Evolutionary conservation across 768 basidiomycete genomes (phyloP), one percentile per base, ranked within the genome.

Genomic region (Leucocoprinus sp.): DNA sequence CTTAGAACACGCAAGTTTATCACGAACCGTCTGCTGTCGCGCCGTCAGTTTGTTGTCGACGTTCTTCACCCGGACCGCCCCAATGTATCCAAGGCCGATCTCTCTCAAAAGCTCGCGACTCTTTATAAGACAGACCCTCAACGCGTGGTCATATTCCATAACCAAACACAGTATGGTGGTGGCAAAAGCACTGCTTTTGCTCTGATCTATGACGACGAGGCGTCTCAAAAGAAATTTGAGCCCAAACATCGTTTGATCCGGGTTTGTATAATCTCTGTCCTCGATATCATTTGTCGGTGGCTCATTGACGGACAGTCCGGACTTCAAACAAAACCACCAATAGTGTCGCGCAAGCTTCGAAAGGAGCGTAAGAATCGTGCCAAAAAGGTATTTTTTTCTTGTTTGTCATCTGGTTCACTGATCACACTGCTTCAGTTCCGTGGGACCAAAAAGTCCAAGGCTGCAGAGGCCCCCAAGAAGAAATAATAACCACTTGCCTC

Each of bases 301-400:
- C 46, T 53, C 33, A 42, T 31, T 36, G 47, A 15, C 21, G 37
- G 42, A 15, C 52, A 91, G 89, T 78, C 74, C 53, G 84, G 85
- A 42, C 63, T 92, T 38, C 62, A 57, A 26, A 48, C 74, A 52
- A 96, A 97, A 73, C 82, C 84, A 52, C 88, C 91, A 34, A 91
- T 84, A 68, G 72, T 95, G 43, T 92, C 91, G 54, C 86, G 96
- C 61, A 98, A 98, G 68, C 82, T 98, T 68, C 85, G 96, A 69
- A 97, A 98, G 75, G 95, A 98, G 76, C 82, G 96, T 60, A 99
- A 99, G 81, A 99, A 99, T 73, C 84, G 95, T 64, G 80, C 87
- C 52, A 99, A 99, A 87, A 98, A 97, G 84, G 93, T 91, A 15
- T 49, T 19, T 42, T 19, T 29, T 50, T 31, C 9, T 18, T 15